These are phyloP conservation scores for Cladosporium oxysporum DNA, from an alignment of 2,329 filamentous ascomycete species.

Conservation along the genomic window DNA sequence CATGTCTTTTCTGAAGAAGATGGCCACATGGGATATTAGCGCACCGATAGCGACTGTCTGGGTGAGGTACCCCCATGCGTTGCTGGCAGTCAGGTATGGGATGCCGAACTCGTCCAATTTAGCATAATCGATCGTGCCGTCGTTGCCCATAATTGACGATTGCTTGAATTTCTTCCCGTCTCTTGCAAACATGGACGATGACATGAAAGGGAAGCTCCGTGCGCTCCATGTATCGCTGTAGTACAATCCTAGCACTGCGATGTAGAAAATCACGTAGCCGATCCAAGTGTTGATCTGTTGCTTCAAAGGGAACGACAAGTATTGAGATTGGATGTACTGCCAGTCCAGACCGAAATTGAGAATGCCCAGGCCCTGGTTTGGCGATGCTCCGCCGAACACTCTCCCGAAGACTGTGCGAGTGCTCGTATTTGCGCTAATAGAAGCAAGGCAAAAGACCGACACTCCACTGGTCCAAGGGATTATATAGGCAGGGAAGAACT, in stretches of 20 bases:
- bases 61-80: slow-evolving; percentile 21
- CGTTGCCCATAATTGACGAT: slow-evolving; percentile 26
- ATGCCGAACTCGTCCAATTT: slow-evolving; percentile 46
- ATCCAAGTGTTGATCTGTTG: slow-evolving; percentile 46
- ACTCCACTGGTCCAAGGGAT: slow-evolving; percentile 58
- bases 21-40: slow-evolving; percentile 21
- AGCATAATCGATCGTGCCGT: background rate
- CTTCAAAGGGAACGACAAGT: slow-evolving; percentile 54
- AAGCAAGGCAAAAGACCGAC: slow-evolving; percentile 56
- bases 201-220: slow-evolving; percentile 56
- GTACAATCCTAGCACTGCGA: slow-evolving; percentile 55
- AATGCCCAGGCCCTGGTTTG: slow-evolving; percentile 56
- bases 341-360: slow-evolving; percentile 56
- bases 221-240: slow-evolving; percentile 54
- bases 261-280: slow-evolving; percentile 53
- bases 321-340: slow-evolving; percentile 57
- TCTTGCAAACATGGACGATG: slow-evolving; percentile 44
- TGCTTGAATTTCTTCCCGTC: slow-evolving; percentile 50
- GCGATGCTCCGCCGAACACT: slow-evolving; percentile 54
- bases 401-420: slow-evolving; percentile 50
- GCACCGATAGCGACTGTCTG: slow-evolving; percentile 23
- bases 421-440: slow-evolving; percentile 52
- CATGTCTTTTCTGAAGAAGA: slow-evolving; percentile 20
- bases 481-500: slow-evolving; percentile 58
- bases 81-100: slow-evolving; percentile 42